A percentile compares a stretch with the other conserved stretches of the same genome.
phyloP scores from a whole-genome alignment of 768 basidiomycete species.

The button mushroom (Agaricus bisporus) region DNA sequence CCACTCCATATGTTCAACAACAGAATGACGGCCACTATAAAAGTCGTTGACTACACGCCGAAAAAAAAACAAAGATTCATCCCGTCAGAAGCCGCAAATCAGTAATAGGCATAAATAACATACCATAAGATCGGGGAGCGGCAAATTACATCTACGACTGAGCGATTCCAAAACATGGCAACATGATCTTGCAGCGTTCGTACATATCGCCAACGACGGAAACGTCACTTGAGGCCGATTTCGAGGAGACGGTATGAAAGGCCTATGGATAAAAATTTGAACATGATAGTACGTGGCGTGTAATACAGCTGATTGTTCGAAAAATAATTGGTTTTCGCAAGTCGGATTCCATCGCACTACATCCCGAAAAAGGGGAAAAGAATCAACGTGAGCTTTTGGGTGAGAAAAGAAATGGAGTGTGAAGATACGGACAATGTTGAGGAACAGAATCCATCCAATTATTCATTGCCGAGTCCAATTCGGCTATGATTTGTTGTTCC shows the following conservation, averaged over 20 bases:
- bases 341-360: conserved; percentile 42
- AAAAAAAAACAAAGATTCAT: background rate
- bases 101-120: background rate
- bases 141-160: conserved; percentile 27
- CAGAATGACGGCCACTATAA: conserved; percentile 45
- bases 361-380: background rate
- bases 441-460: conserved; percentile 75
- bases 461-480: conserved; percentile 72
- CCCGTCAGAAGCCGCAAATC: conserved; percentile 2
- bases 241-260: conserved; percentile 65
- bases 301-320: conserved; percentile 55
- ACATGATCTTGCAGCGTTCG: conserved; percentile 77
- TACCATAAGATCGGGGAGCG: conserved; percentile 32
- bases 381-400: background rate
- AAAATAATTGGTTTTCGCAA: conserved; percentile 28
- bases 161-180: conserved; percentile 61
- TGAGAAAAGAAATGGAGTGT: background rate
- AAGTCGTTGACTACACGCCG: conserved; percentile 24
- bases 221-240: conserved; percentile 35
- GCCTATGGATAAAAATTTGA: conserved; percentile 73
- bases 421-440: conserved; percentile 32
- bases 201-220: conserved; percentile 74
- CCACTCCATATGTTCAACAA: conserved; percentile 65
- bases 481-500: conserved; percentile 60
- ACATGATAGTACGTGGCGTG: conserved; percentile 39